A percentile compares a stretch with the other conserved stretches of the same genome.
Evolutionary conservation across 441 rosid species (phyloP).

Genomic region (Erodium chrysanthum): DNA sequence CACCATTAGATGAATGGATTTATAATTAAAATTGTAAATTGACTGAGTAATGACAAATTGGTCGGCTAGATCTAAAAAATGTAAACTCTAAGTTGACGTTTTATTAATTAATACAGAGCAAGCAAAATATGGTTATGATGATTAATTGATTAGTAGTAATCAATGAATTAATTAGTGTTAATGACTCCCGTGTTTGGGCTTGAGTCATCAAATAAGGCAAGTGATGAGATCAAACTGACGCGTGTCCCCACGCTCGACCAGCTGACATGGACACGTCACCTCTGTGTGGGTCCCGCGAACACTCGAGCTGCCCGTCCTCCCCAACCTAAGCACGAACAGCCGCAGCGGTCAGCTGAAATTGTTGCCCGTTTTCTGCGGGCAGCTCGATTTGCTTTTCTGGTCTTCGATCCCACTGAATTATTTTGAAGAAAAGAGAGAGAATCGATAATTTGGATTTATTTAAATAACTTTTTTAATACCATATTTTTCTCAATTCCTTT

Average conservation of each 20-base stretch:
- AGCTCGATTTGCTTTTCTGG: constrained; percentile 19
- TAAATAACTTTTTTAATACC: not conserved
- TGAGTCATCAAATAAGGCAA: constrained; percentile 1
- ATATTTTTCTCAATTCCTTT: not conserved
- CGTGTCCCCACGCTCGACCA: constrained; percentile 21
- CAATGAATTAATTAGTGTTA: not conserved
- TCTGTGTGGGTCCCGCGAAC: constrained; percentile 20
- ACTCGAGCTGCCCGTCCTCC: constrained; percentile 17
- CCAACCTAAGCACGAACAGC: not conserved
- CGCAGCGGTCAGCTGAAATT: constrained; percentile 12
- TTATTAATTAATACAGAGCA: no score
- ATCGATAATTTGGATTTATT: constrained; percentile 17
- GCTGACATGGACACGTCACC: constrained; percentile 27
- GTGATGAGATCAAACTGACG: constrained; percentile 16
- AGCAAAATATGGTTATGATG: no score
- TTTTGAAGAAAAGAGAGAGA: constrained; percentile 14
- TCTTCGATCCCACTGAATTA: constrained; percentile 22
- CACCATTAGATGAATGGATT: no score
- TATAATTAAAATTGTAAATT: no score
- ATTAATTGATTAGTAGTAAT: not conserved
- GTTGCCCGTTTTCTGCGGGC: constrained; percentile 22
- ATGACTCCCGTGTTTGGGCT: no score
- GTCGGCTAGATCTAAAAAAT: no score
- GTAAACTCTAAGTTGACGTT: no score
- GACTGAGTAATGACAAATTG: no score